Evolutionary conservation across 1,284 basidiomycete genomes (phyloP), one percentile per base, ranked within the genome.

Genomic region (Rhodofomes roseus): DNA sequence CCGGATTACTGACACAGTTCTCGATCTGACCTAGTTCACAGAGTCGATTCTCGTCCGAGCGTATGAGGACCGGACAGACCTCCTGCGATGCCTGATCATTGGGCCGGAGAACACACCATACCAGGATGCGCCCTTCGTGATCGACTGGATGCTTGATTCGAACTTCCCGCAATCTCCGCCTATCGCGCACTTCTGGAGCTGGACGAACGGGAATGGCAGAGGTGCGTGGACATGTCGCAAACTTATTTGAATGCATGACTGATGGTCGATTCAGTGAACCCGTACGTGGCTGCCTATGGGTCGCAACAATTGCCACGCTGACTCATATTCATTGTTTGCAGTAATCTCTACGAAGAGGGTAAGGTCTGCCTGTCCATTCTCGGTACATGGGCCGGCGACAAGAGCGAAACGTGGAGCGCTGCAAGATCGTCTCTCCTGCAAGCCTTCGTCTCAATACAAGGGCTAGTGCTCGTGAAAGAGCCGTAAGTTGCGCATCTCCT

Each of bases 61-160:
- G 40, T 92, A 84, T 63, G 90, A 92, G 73, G 91, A 96, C 70
- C 85, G 95, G 23, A 80, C 85, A 40, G 95, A 98, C 76, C 81
- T 98, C 27, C 74, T 97, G 60, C 84, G 95, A 37, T 92, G 86
- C 65, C 79, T 98, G 58, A 97, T 97, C 66, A 89, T 98, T 64
- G 95, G 95, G 12, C 93, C 95, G 60, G 87, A 92, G 68, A 95
- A 95, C 61, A 98, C 95, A 8, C 95, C 95, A 18, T 96, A 95
- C 68, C 86, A 93, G 71, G 89, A 96, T 72, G 93, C 93, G 22
- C 95, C 95, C 0, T 96, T 97, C 73, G 87, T 97, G 31, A 95
- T 97, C 61, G 95, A 98, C 75, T 94, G 96, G 84, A 89, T 90
- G 81, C 81, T 96, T 29, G 89, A 93, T 68, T 89, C 92, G 7